Percentiles rank a stretch among this genome's conserved stretches.
Conservation (phyloP, 1,284 basidiomycete genomes). For the Ganoderma multipileum region DNA sequence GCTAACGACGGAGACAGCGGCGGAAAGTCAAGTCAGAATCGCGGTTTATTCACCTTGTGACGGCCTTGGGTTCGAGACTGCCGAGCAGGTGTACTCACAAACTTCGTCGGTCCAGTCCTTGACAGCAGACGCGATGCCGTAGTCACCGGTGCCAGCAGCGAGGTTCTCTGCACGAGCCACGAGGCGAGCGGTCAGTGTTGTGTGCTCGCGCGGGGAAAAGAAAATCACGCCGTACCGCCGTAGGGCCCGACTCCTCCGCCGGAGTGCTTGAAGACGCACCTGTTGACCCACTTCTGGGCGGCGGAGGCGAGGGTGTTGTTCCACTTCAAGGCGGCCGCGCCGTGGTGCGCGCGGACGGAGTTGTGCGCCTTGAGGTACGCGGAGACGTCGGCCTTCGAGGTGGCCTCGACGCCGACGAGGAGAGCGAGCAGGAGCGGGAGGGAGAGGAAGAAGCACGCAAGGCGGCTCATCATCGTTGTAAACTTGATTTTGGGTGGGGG, state of each 20-base stretch:
- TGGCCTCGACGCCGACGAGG: slow-evolving; percentile 45
- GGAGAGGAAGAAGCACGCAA: slow-evolving; percentile 47
- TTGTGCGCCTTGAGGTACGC: slow-evolving; percentile 66
- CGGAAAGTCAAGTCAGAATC: too few relatives aligned
- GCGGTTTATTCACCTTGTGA: too few relatives aligned
- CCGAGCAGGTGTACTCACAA: neutral
- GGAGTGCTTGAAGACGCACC: slow-evolving; percentile 69
- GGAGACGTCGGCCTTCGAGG: slow-evolving; percentile 40
- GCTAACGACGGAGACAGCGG: too few relatives aligned
- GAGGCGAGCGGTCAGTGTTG: too few relatives aligned
- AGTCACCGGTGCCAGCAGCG: slow-evolving; percentile 39
- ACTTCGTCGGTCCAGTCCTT: neutral
- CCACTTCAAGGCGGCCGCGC: slow-evolving; percentile 65
- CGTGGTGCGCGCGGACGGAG: slow-evolving; percentile 61
- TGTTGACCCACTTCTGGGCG: slow-evolving; percentile 70
- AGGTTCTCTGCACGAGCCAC: slow-evolving; percentile 59
- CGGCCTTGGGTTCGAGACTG: too few relatives aligned
- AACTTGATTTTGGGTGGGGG: too few relatives aligned
- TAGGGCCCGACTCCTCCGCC: slow-evolving; percentile 64
- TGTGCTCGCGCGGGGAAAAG: too few relatives aligned
- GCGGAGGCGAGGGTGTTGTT: slow-evolving; percentile 57
- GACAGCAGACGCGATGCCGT: neutral
- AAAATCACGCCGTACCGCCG: slow-evolving; percentile 53
- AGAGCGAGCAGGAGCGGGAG: slow-evolving; percentile 48
- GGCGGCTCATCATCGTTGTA: slow-evolving; percentile 46